A percentile compares a stretch with the other conserved stretches of the same genome.
Evolutionary conservation across 140 eudicot genomes (phyloP).

Genomic region (Oenanthe javanica): DNA sequence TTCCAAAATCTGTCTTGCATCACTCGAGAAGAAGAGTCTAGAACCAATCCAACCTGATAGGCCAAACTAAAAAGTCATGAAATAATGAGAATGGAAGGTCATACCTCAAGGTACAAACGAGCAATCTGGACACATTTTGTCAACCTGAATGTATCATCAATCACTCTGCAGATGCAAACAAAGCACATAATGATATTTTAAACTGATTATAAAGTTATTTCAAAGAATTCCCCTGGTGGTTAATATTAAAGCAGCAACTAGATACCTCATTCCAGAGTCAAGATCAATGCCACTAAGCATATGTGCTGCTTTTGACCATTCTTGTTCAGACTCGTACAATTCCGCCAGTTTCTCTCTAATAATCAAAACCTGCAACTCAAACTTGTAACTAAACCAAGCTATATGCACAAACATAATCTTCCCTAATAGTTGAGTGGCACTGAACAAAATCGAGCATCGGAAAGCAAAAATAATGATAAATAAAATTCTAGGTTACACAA

Average conservation of each 20-base stretch:
- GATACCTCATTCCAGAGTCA: conserved; percentile 92
- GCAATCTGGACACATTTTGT: conserved; percentile 95
- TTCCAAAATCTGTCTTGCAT: too few relatives aligned
- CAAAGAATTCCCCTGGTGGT: neutral
- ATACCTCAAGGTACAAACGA: conserved; percentile 92
- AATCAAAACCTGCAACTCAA: conserved; percentile 56
- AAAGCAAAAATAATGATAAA: too few relatives aligned
- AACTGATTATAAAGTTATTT: neutral
- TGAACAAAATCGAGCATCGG: neutral
- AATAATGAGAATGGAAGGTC: neutral
- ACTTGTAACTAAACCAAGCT: neutral
- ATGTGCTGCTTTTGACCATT: conserved; percentile 95
- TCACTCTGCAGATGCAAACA: conserved; percentile 53
- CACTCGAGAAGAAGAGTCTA: too few relatives aligned
- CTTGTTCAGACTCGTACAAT: conserved; percentile 82
- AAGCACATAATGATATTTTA: conserved; percentile 6
- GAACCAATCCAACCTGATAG: neutral
- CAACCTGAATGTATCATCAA: conserved; percentile 80
- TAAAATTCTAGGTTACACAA: neutral
- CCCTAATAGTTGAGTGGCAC: neutral
- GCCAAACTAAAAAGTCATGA: too few relatives aligned
- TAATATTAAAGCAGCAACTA: neutral
- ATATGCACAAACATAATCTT: neutral
- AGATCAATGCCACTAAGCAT: conserved; percentile 99
- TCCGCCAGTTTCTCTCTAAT: conserved; percentile 94